Conservation (phyloP, 2,329 filamentous ascomycete genomes). For the Trichophaea hybrida region DNA sequence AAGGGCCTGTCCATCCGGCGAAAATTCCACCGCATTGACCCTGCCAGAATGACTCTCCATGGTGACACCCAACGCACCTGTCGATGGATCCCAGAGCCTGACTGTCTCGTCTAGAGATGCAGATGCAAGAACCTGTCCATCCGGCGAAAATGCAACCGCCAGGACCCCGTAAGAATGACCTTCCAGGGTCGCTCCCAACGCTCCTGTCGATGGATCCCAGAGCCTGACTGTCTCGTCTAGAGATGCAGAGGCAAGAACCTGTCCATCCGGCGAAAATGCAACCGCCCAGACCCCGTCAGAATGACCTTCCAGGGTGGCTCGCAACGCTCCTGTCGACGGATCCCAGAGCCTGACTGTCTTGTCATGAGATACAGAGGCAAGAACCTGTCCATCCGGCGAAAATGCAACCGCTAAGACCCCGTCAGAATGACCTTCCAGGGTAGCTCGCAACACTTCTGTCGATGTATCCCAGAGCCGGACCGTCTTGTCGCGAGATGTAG, state of each 20-base stretch:
- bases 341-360: no score
- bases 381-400: no score
- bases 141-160: not conserved
- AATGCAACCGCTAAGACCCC: constrained; percentile 90
- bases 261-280: no score
- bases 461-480: constrained; percentile 88
- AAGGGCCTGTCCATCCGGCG: constrained; percentile 71
- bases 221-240: constrained; percentile 19
- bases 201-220: constrained; percentile 9
- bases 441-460: constrained; percentile 63
- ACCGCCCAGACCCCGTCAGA: no score
- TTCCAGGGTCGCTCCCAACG: not conserved
- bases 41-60: constrained; percentile 15
- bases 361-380: no score
- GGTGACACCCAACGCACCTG: not conserved
- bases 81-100: constrained; percentile 69
- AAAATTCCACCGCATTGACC: constrained; percentile 47
- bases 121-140: no score
- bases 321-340: no score
- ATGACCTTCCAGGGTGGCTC: no score
- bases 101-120: constrained; percentile 88
- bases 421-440: constrained; percentile 79
- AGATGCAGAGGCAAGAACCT: constrained; percentile 15
- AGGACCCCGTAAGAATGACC: not conserved
- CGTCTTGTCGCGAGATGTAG: constrained; percentile 80